Evolutionary conservation across 2,329 filamentous ascomycete genomes (phyloP), one percentile per base, ranked within the genome.

Genomic region (Albifimbria verrucaria): DNA sequence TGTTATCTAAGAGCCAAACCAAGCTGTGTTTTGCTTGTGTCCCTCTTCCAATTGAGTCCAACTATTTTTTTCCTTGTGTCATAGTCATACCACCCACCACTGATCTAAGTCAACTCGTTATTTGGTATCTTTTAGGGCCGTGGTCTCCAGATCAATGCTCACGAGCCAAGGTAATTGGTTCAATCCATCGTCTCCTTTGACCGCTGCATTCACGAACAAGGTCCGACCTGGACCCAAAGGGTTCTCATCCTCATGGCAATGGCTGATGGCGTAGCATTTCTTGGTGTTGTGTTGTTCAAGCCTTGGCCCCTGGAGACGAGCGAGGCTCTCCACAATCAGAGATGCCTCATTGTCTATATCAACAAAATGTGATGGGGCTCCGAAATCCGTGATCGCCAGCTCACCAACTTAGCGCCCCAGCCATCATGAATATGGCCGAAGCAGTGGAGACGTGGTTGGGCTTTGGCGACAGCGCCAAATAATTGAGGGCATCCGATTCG

Each of bases 341-440:
- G 77, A 79, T 3, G 59, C 59, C 0, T 65, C 70, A 47, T 82
- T 73, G 49, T 82, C 74, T 20, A 81, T 77, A 45, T 75, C 73
- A 0, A 68, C 75, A 21, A 80, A 72, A 59, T 81, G 73, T 0
- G 73, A 74, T 3, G 74, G 72, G 0, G 49, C 1, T 67, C 58
- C 1, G 53, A 58, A 2, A 62, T 55, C 7, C 20, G 26, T 0
- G 49, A 28, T 2, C 72, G 62, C 82, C 81, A 85, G 2, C 68
- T 67, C 0, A 81, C 72, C 2, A 78, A 21, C 52, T 74, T 78
- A 0, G 74, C 68, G 7, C 66, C 72, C 70, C 68, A 72, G 4
- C 60, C 56, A 1, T 57, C 36, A 28, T 71, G 66, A 0, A 68
- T 62, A 45, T 72, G 69, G 2, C 70, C 71, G 45, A 72, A 73